Conservation (phyloP, 108 stramenopile genomes). For the Stephanodiscus minutulus region DNA sequence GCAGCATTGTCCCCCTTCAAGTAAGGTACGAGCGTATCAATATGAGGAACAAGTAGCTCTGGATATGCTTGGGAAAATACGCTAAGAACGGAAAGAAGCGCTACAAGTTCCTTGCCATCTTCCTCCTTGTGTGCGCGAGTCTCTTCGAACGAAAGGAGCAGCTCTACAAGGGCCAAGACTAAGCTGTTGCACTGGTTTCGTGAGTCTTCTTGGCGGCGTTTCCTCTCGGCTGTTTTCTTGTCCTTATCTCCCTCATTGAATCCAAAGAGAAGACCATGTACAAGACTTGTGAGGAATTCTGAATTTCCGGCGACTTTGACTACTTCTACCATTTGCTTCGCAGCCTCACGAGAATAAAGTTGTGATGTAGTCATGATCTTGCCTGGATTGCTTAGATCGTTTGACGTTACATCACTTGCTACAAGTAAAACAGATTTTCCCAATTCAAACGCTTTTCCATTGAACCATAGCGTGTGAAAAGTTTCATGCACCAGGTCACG, state of each 20-base stretch:
- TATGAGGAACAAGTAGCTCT: slow-evolving; percentile 66
- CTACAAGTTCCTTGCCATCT: slow-evolving; percentile 74
- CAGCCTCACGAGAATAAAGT: slow-evolving; percentile 53
- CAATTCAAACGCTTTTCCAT: slow-evolving; percentile 37
- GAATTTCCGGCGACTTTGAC: slow-evolving; percentile 72
- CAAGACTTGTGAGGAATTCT: slow-evolving; percentile 70
- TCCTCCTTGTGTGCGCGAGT: slow-evolving; percentile 41
- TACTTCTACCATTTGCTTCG: slow-evolving; percentile 93
- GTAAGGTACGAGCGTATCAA: slow-evolving; percentile 89
- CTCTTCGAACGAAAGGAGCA: slow-evolving; percentile 85
- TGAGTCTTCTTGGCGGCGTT: slow-evolving; percentile 54
- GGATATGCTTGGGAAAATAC: slow-evolving; percentile 84
- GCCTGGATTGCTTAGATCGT: slow-evolving; percentile 4
- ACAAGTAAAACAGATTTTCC: slow-evolving; percentile 19
- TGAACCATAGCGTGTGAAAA: slow-evolving; percentile 85
- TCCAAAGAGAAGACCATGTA: slow-evolving; percentile 76
- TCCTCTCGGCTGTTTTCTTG: slow-evolving; percentile 62
- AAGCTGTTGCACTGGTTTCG: slow-evolving; percentile 65
- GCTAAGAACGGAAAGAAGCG: slow-evolving; percentile 74
- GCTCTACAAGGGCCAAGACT: slow-evolving; percentile 75
- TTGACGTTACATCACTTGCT: slow-evolving; percentile 11
- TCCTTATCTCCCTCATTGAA: slow-evolving; percentile 80
- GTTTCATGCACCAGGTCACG: slow-evolving; percentile 90
- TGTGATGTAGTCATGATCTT: slow-evolving; percentile 24
- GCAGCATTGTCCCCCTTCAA: slow-evolving; percentile 90